These are phyloP conservation scores for Aspergillus brasiliensis DNA, from an alignment of 2,329 filamentous ascomycete genomes.

Conservation along the genomic window DNA sequence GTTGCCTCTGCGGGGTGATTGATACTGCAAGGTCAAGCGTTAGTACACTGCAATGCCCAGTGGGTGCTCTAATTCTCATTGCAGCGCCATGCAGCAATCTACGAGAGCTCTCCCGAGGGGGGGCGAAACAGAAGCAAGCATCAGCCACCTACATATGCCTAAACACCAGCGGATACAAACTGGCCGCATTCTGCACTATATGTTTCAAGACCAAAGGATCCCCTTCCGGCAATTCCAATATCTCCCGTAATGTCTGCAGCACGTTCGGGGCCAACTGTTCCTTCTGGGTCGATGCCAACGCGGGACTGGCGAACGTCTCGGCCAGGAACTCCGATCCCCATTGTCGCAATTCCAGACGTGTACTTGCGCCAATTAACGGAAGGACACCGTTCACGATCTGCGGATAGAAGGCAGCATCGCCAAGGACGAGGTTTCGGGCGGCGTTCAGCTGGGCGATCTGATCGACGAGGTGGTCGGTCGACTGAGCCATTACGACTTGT, in stretches of 20 bases:
- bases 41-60: conserved; percentile 22
- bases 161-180: conserved; percentile 89
- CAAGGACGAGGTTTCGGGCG: conserved; percentile 85
- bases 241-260: conserved; percentile 71
- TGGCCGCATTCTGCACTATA: conserved; percentile 84
- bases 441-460: conserved; percentile 87
- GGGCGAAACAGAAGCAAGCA: conserved; percentile 24
- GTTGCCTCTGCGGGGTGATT: conserved; percentile 78
- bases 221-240: conserved; percentile 71
- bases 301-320: conserved; percentile 93
- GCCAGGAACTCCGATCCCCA: conserved; percentile 97
- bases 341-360: conserved; percentile 79
- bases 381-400: conserved; percentile 90
- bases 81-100: conserved; percentile 16
- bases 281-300: conserved; percentile 75
- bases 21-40: conserved; percentile 62
- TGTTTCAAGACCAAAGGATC: conserved; percentile 82
- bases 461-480: conserved; percentile 64
- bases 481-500: conserved; percentile 54
- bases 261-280: conserved; percentile 75
- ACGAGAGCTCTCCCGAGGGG: conserved; percentile 19
- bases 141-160: conserved; percentile 81
- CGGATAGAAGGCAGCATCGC: conserved; percentile 83
- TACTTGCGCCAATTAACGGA: conserved; percentile 78
- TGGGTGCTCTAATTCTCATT: neutral